Conservation (phyloP, 371 early-diverging fungal genomes). For the Vairimorpha necatrix region DNA sequence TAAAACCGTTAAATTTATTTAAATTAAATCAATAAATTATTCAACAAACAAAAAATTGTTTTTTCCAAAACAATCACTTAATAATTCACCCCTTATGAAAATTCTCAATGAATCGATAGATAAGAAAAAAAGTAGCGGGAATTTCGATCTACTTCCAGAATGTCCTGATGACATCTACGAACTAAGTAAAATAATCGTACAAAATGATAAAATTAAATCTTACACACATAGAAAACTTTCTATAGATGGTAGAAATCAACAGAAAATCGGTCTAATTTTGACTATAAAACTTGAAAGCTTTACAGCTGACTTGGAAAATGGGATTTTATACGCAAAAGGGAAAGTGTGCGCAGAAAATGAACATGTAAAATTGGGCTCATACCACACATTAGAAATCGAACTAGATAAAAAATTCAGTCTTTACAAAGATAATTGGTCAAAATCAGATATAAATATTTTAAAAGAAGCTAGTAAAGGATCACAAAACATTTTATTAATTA, state of each 20-base stretch:
- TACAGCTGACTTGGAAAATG: conserved; percentile 55
- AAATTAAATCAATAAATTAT: too few species aligned
- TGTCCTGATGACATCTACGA: conserved; percentile 62
- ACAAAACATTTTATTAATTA: conserved; percentile 55
- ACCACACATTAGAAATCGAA: conserved; percentile 61
- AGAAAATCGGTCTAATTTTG: conserved; percentile 48
- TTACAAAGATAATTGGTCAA: conserved; percentile 51
- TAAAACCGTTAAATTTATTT: too few species aligned
- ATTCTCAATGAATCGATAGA: conserved; percentile 41
- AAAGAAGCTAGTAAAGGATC: conserved; percentile 40
- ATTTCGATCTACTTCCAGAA: conserved; percentile 48
- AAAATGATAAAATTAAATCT: conserved; percentile 54
- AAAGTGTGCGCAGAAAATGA: conserved; percentile 57
- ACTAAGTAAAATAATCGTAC: conserved; percentile 51
- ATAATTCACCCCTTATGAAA: too few species aligned
- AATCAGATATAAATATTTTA: conserved; percentile 31
- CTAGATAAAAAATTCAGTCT: conserved; percentile 54
- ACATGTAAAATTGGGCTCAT: conserved; percentile 57
- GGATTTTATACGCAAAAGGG: conserved; percentile 61
- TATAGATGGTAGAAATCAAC: conserved; percentile 53
- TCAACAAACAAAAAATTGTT: too few species aligned
- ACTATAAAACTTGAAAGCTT: conserved; percentile 57
- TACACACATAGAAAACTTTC: conserved; percentile 57
- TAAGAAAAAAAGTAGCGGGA: conserved; percentile 23
- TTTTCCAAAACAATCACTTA: too few species aligned